phyloP scores from a whole-genome alignment of 192 early-diverging fungal genomes.

The Pilaira anomala region DNA sequence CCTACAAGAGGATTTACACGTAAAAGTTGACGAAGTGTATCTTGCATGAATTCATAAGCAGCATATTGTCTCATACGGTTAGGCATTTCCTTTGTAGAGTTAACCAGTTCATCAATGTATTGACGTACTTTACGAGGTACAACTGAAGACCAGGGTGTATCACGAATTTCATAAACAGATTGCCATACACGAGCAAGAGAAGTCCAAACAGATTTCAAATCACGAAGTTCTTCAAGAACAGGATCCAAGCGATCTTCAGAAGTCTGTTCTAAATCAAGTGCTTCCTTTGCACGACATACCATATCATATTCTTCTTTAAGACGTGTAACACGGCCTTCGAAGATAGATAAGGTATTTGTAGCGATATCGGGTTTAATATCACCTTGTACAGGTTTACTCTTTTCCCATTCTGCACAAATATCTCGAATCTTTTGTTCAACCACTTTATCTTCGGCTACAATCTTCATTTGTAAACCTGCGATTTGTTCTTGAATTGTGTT shows the following conservation, averaged over 20 bases:
- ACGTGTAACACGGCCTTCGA: slow-evolving; percentile 77
- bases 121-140: slow-evolving; percentile 89
- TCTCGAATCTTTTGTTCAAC: slow-evolving; percentile 82
- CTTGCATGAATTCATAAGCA: slow-evolving; percentile 92
- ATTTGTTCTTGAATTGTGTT: slow-evolving; percentile 93
- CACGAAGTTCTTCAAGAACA: slow-evolving; percentile 87
- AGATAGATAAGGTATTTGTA: slow-evolving; percentile 74
- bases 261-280: slow-evolving; percentile 78
- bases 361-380: slow-evolving; percentile 87
- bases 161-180: slow-evolving; percentile 77
- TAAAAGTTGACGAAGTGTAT: slow-evolving; percentile 72
- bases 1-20: slow-evolving; percentile 78
- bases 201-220: slow-evolving; percentile 92
- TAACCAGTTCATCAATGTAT: slow-evolving; percentile 78
- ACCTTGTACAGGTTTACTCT: slow-evolving; percentile 91
- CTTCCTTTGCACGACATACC: slow-evolving; percentile 89
- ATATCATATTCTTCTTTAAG: slow-evolving; percentile 84
- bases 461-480: slow-evolving; percentile 90
- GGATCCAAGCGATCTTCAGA: slow-evolving; percentile 72
- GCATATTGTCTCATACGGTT: slow-evolving; percentile 96
- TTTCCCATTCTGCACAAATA: slow-evolving; percentile 89
- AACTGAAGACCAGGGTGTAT: slow-evolving; percentile 81
- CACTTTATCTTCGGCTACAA: slow-evolving; percentile 87
- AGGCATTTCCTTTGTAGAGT: slow-evolving; percentile 89
- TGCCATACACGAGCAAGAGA: slow-evolving; percentile 81